A percentile compares a stretch with the other conserved stretches of the same genome.
Evolutionary conservation across 805 yeast species (phyloP).

Genomic region (Suhomyces prunicola): DNA sequence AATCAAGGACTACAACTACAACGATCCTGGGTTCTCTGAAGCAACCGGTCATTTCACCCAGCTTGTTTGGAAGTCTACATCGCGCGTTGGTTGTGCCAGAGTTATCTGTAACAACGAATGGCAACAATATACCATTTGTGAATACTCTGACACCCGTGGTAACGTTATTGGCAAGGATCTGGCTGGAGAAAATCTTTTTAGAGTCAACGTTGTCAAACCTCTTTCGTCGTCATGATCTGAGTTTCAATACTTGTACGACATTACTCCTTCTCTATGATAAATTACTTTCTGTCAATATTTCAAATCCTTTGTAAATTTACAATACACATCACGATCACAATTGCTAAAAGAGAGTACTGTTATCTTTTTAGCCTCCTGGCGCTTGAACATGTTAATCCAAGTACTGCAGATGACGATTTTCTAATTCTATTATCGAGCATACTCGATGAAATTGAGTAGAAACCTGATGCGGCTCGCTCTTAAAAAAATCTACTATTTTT

Average conservation of each 20-base stretch:
- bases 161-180: conserved; percentile 40
- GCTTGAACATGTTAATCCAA: background rate
- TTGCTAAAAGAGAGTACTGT: background rate
- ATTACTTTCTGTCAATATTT: background rate
- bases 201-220: conserved; percentile 40
- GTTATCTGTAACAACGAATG: conserved; percentile 46
- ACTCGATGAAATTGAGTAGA: no score
- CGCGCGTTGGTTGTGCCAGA: conserved; percentile 65
- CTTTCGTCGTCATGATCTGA: background rate
- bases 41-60: conserved; percentile 80
- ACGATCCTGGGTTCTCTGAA: conserved; percentile 47
- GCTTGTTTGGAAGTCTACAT: conserved; percentile 62
- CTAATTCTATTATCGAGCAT: background rate
- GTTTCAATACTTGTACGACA: background rate
- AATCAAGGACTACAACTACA: conserved; percentile 52
- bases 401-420: background rate
- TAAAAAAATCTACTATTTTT: background rate
- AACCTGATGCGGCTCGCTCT: no score
- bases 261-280: background rate
- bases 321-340: background rate
- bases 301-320: background rate
- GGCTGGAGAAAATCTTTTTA: conserved; percentile 37
- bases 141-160: conserved; percentile 55
- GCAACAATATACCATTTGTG: conserved; percentile 68
- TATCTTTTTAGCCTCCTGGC: no score